Evolutionary conservation across 345 rosid genomes (phyloP).

Genomic region (Anacardium occidentale): DNA sequence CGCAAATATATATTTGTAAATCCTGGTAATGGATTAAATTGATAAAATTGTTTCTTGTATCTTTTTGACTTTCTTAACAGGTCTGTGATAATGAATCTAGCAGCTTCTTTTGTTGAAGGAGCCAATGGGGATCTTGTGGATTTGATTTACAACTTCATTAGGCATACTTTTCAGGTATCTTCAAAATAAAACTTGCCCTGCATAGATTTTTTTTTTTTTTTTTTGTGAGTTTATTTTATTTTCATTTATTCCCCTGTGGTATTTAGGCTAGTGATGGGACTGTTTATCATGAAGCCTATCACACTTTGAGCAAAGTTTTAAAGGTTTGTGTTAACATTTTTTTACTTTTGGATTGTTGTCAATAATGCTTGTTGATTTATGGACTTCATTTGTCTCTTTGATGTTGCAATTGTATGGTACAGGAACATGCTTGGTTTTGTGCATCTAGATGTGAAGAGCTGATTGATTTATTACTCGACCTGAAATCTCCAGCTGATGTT

Average conservation of each 20-base stretch:
- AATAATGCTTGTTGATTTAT: not conserved
- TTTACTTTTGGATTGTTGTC: conserved; percentile 13
- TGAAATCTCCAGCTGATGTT: conserved; percentile 50
- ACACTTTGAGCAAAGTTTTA: conserved; percentile 61
- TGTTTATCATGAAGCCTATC: conserved; percentile 66
- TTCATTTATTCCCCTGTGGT: conserved; percentile 21
- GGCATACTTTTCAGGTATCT: conserved; percentile 60
- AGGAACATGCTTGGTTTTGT: conserved; percentile 81
- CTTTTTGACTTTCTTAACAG: conserved; percentile 23
- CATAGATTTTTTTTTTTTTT: not conserved
- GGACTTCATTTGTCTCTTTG: conserved; percentile 17
- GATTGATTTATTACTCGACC: conserved; percentile 61
- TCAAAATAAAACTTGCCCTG: not conserved
- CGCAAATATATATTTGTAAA: no score
- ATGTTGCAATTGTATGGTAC: conserved; percentile 32
- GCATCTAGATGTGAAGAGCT: conserved; percentile 62
- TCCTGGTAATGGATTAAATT: not conserved
- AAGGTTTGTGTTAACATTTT: conserved; percentile 46
- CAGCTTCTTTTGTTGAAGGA: conserved; percentile 71
- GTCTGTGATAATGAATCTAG: conserved; percentile 59
- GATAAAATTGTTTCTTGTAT: not conserved
- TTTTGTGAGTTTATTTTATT: not conserved
- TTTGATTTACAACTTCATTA: conserved; percentile 58
- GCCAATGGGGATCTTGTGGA: conserved; percentile 68
- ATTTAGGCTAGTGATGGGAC: conserved; percentile 50